phyloP scores from a whole-genome alignment of 2,329 filamentous ascomycete genomes.

The Penicillium nordicum region DNA sequence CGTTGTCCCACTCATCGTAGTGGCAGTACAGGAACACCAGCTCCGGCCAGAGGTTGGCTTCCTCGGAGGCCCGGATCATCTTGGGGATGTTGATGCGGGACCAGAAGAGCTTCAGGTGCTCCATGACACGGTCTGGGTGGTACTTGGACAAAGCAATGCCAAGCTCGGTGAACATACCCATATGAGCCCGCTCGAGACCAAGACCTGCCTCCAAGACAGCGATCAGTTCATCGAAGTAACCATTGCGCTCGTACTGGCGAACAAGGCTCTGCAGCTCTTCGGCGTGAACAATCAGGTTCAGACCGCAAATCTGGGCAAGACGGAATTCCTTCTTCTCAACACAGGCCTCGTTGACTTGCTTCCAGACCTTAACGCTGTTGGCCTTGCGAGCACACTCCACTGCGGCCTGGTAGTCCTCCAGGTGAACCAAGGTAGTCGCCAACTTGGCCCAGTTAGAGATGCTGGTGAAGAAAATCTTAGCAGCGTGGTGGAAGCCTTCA shows the following conservation, averaged over 20 bases:
- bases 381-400: slow-evolving; percentile 98
- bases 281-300: slow-evolving; percentile 95
- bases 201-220: slow-evolving; percentile 89
- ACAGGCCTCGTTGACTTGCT: slow-evolving; percentile 94
- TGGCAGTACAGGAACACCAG: slow-evolving; percentile 97
- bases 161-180: slow-evolving; percentile 94
- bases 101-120: slow-evolving; percentile 99
- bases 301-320: slow-evolving; percentile 95
- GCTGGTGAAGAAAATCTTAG: slow-evolving; percentile 97
- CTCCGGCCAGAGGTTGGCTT: slow-evolving; percentile 95
- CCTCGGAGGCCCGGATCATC: slow-evolving; percentile 89
- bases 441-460: slow-evolving; percentile 99
- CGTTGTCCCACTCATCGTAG: slow-evolving; percentile 98
- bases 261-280: slow-evolving; percentile 91
- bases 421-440: slow-evolving; percentile 93
- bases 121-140: slow-evolving; percentile 93
- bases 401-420: slow-evolving; percentile 93
- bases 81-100: slow-evolving; percentile 95
- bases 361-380: slow-evolving; percentile 99
- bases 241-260: slow-evolving; percentile 93
- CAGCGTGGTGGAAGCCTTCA: slow-evolving; percentile 89
- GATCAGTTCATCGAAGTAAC: slow-evolving; percentile 98
- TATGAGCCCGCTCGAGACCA: slow-evolving; percentile 85
- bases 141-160: slow-evolving; percentile 92
- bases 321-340: slow-evolving; percentile 98